phyloP scores from a whole-genome alignment of 495 filamentous ascomycete species.

The Ramalina peruviana region DNA sequence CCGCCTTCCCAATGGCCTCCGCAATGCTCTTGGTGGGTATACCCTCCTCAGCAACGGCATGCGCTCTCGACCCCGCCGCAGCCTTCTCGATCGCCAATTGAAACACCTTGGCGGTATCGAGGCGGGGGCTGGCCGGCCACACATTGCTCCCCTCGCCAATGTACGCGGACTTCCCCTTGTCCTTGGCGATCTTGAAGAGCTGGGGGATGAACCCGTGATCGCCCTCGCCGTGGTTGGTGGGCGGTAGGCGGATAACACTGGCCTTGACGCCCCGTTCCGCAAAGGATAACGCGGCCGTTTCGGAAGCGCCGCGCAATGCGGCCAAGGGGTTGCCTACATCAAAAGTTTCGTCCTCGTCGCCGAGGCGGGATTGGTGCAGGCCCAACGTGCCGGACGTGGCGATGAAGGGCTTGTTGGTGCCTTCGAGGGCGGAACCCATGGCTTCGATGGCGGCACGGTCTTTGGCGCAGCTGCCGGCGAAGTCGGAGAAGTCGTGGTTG shows the following conservation, averaged over 20 bases:
- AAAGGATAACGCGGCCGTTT: constrained; percentile 17
- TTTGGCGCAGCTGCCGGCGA: constrained; percentile 15
- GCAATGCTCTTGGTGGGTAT: constrained; percentile 28
- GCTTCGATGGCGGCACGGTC: constrained; percentile 27
- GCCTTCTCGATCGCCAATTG: constrained; percentile 31
- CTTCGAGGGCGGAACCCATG: constrained; percentile 22
- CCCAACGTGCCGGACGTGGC: constrained; percentile 28
- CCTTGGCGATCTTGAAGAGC: not conserved
- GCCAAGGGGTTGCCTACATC: constrained; percentile 6
- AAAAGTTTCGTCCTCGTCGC: constrained; percentile 20
- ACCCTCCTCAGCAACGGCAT: constrained; percentile 29
- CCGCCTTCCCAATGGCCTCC: constrained; percentile 21
- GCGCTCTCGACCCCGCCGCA: constrained; percentile 23
- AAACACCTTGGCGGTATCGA: constrained; percentile 28
- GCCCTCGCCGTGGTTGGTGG: constrained; percentile 27
- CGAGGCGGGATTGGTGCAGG: constrained; percentile 20
- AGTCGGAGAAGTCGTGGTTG: constrained; percentile 29
- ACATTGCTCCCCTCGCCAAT: constrained; percentile 29
- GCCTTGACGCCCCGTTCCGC: constrained; percentile 23
- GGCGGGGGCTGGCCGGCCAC: constrained; percentile 28
- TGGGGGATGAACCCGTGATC: constrained; percentile 23
- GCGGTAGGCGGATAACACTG: constrained; percentile 27
- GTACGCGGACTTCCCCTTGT: constrained; percentile 19
- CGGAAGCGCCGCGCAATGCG: constrained; percentile 2
- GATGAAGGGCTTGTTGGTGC: constrained; percentile 26